phyloP scores from a whole-genome alignment of 2,329 filamentous ascomycete genomes.

The Penicillium decumbens region DNA sequence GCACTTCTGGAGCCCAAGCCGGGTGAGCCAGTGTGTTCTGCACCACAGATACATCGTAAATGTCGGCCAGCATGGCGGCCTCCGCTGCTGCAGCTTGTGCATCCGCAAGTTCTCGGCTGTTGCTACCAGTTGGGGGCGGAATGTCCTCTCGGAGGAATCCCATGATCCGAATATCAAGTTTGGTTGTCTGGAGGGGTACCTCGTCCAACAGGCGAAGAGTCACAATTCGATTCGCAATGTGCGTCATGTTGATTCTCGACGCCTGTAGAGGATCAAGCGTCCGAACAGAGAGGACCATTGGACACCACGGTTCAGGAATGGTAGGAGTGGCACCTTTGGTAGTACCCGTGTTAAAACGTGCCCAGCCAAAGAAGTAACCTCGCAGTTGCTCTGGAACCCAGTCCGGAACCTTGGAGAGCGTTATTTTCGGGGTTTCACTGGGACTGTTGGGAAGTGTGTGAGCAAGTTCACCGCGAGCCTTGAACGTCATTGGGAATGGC shows the following conservation, averaged over 20 bases:
- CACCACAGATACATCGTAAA: constrained; percentile 37
- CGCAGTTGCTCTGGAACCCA: constrained; percentile 52
- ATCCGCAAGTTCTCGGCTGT: constrained; percentile 27
- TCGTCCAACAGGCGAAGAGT: constrained; percentile 30
- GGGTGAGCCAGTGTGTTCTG: constrained; percentile 37
- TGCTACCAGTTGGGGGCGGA: constrained; percentile 15
- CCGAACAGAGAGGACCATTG: constrained; percentile 54
- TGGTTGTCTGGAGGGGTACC: constrained; percentile 19
- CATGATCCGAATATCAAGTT: constrained; percentile 57
- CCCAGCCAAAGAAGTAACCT: constrained; percentile 65
- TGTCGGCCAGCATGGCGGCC: constrained; percentile 36
- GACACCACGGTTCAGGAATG: constrained; percentile 50
- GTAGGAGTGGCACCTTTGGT: constrained; percentile 25
- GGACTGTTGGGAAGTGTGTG: constrained; percentile 39
- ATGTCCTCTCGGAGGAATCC: constrained; percentile 51
- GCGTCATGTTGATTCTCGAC: constrained; percentile 45
- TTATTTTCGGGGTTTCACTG: constrained; percentile 54
- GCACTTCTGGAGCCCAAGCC: constrained; percentile 36
- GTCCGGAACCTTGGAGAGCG: constrained; percentile 50
- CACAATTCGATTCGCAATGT: constrained; percentile 50
- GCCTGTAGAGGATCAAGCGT: constrained; percentile 46
- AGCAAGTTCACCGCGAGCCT: constrained; percentile 14
- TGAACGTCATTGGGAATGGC: constrained; percentile 31
- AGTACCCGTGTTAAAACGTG: constrained; percentile 34
- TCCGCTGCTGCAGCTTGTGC: constrained; percentile 34